Conservation (phyloP, 768 basidiomycete species). For the Suillus lakei region DNA sequence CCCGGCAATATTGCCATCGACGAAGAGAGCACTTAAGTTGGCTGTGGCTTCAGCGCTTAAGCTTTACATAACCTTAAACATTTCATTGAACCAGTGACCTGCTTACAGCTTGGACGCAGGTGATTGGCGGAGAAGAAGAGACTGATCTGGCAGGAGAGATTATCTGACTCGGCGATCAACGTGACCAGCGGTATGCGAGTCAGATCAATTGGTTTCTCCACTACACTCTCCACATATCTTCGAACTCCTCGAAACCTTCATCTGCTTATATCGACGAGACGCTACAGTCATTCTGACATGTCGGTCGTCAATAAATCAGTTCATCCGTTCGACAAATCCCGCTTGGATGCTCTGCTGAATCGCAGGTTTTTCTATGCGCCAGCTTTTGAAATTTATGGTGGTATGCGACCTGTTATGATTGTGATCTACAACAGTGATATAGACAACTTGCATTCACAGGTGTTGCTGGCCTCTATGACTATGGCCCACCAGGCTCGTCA, state of each 20-base stretch:
- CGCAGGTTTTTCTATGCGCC: constrained; percentile 97
- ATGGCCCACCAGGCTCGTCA: constrained; percentile 94
- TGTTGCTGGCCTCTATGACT: constrained; percentile 97
- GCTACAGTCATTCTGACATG: constrained; percentile 31
- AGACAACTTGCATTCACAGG: constrained; percentile 49
- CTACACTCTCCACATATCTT: neutral
- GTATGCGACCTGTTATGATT: constrained; percentile 46
- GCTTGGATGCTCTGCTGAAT: constrained; percentile 84
- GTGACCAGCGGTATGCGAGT: constrained; percentile 25
- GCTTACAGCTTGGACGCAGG: neutral
- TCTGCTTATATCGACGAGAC: neutral
- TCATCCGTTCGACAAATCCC: constrained; percentile 85
- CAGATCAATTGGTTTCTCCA: constrained; percentile 25
- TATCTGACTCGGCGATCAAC: constrained; percentile 15
- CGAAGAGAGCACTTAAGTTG: neutral
- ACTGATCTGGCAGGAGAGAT: constrained; percentile 15
- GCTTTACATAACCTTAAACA: neutral
- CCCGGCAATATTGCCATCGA: neutral
- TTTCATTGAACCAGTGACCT: neutral
- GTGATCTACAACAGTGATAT: neutral
- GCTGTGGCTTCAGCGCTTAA: neutral
- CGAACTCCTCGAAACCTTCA: neutral
- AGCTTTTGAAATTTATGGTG: constrained; percentile 98
- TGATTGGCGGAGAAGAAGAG: neutral
- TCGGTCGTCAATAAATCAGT: constrained; percentile 74